phyloP scores from a whole-genome alignment of 73 alveolate species.

The Paramecium bursaria region DNA sequence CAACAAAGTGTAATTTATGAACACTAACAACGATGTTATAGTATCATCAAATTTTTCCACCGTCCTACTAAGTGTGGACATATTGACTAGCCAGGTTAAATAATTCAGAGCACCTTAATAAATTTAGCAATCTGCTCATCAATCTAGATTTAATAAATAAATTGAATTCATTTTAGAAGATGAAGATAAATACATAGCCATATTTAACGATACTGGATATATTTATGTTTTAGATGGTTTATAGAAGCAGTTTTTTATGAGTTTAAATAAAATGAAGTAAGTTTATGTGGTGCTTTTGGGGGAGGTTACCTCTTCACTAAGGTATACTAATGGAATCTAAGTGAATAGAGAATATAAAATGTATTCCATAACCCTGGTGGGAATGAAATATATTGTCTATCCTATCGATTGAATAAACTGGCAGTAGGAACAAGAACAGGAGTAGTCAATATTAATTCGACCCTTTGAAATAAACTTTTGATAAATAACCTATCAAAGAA shows the following conservation, averaged over 20 bases:
- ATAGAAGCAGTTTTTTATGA: constrained; percentile 40
- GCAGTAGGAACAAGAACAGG: constrained; percentile 64
- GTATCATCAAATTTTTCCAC: constrained; percentile 23
- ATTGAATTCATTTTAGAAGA: constrained; percentile 58
- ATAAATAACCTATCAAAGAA: constrained; percentile 54
- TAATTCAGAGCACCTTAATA: constrained; percentile 9
- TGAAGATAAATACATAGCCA: constrained; percentile 58
- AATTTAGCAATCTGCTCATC: constrained; percentile 6
- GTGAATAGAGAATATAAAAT: constrained; percentile 37
- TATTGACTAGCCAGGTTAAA: not conserved
- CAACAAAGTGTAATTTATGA: constrained; percentile 26
- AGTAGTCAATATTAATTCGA: constrained; percentile 49
- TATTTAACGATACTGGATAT: constrained; percentile 67
- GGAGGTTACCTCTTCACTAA: constrained; percentile 57
- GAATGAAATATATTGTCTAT: constrained; percentile 42
- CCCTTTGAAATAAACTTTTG: constrained; percentile 7
- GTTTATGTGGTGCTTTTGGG: constrained; percentile 61
- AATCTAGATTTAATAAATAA: constrained; percentile 54
- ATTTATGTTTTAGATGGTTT: constrained; percentile 44
- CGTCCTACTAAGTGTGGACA: not conserved
- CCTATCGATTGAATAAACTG: constrained; percentile 17
- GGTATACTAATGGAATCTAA: constrained; percentile 56
- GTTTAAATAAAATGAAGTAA: constrained; percentile 62
- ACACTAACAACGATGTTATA: not conserved
- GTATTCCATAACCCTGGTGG: constrained; percentile 68